Evolutionary conservation across 139 green algal genomes (phyloP), one percentile per base, ranked within the genome.

Genomic region (Chlamydomonas sp.): DNA sequence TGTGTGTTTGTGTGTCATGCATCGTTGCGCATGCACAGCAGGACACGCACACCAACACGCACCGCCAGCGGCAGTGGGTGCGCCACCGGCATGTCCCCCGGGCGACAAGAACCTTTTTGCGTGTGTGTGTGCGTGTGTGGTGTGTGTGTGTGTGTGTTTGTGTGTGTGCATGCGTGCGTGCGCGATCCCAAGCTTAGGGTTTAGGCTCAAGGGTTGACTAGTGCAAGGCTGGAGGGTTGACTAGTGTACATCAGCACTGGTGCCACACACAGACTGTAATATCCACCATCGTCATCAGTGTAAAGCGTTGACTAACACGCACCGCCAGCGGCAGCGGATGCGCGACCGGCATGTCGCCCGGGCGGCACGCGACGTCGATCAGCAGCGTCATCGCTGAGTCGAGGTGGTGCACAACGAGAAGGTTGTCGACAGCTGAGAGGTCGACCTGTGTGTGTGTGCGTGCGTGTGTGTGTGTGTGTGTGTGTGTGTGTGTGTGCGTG

Each of bases 361-460:
- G 8, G 20, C 10, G 5, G n/a, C n/a, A n/a, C 30, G 60, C 60
- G 28, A 71, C 39, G 30, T 71, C 65, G 26, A 71, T 35, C 3
- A 71, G 65, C 29, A 71, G 6, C 30, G 65, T 43, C 26, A 71
- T 43, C 30, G 43, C 65, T 33, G 65, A 49, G 65, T 71, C 65
- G 13, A 61, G 43, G 28, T 71, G 65, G 29, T 63, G 65, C 43
- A 71, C 20, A 5, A 71, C 39, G 16, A 63, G 22, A 5, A 61
- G 8, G 38, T 63, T 35, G 65, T 63, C 65, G 28, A 71, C 30
- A 63, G 62, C 43, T 35, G 26, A 48, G 3, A 63, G 37, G 65
- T 62, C 65, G 29, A 63, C 20, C 54, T 16, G 22, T 33, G 54
- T 16, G 20, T 54, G 43, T 54, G n/a, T n/a, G n/a, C 43, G 20